These are phyloP conservation scores for Cyclanthera cordifolia DNA, from an alignment of 306 rosid species.

Conservation along the genomic window DNA sequence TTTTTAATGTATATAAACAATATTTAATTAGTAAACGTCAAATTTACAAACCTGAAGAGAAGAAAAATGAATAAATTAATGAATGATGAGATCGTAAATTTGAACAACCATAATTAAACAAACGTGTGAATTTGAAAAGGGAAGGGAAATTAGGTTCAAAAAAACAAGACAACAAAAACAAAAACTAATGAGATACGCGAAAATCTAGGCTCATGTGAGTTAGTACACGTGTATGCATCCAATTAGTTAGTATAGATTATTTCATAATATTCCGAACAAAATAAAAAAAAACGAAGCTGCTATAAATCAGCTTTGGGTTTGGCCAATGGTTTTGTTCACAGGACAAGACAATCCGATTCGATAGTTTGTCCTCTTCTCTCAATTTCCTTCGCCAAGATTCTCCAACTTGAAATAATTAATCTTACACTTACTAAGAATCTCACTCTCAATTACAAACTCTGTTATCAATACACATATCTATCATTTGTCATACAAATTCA, in stretches of 20 bases:
- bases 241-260: background rate
- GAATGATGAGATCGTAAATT: no score
- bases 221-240: background rate
- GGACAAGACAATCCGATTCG: background rate
- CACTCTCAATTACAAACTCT: background rate
- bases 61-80: no score
- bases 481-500: no score
- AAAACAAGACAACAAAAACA: background rate
- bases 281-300: background rate
- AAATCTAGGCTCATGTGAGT: background rate
- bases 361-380: background rate
- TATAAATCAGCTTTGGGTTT: background rate
- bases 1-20: no score
- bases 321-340: background rate
- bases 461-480: no score
- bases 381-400: background rate
- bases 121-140: background rate
- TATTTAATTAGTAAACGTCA: no score
- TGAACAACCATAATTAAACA: no score
- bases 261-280: background rate
- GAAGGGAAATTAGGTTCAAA: background rate
- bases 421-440: background rate
- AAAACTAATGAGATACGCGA: background rate
- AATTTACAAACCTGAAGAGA: no score
- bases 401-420: background rate